A percentile compares a stretch with the other conserved stretches of the same genome.
Conservation (phyloP, 257 asterid genomes). For the Penstemon barbatus region DNA sequence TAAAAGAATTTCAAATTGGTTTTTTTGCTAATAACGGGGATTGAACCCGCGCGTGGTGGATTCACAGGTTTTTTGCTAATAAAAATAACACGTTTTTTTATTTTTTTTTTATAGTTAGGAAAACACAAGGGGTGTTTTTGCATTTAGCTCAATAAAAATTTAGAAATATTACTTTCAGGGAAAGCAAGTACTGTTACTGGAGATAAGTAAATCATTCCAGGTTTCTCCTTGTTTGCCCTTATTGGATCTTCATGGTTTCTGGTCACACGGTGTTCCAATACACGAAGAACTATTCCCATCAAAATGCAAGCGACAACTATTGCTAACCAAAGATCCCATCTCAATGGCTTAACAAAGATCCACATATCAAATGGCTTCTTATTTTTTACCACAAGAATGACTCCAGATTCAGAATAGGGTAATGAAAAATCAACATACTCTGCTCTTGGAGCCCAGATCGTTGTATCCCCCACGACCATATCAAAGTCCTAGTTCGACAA, state of each 20-base stretch:
- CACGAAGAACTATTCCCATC: slow-evolving; percentile 34
- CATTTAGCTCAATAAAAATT: too few relatives aligned
- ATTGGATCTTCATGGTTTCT: slow-evolving; percentile 10
- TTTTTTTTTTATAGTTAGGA: too few relatives aligned
- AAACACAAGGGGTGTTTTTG: too few relatives aligned
- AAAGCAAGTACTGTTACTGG: slow-evolving; percentile 41
- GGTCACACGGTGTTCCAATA: slow-evolving; percentile 33
- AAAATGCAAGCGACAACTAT: slow-evolving; percentile 26
- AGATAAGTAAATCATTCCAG: slow-evolving; percentile 23
- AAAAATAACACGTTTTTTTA: too few relatives aligned
- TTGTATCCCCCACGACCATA: slow-evolving; percentile 40
- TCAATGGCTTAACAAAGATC: slow-evolving; percentile 33
- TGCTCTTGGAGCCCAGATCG: slow-evolving; percentile 36
- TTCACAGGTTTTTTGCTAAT: too few relatives aligned
- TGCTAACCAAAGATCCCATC: slow-evolving; percentile 46
- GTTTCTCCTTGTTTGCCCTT: slow-evolving; percentile 16
- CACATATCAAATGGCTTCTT: slow-evolving; percentile 29
- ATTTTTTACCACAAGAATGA: slow-evolving; percentile 31
- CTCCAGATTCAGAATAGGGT: slow-evolving; percentile 43
- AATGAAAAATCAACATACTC: slow-evolving; percentile 41
- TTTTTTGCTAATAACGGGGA: too few relatives aligned
- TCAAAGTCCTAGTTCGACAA: slow-evolving; percentile 24
- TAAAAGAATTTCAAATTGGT: too few relatives aligned
- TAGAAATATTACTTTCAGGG: slow-evolving; percentile 38
- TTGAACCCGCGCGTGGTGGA: too few relatives aligned